Percentiles rank a stretch among this genome's conserved stretches.
Evolutionary conservation across 257 asterid genomes (phyloP).

Genomic region (Galeopsis tetrahit): DNA sequence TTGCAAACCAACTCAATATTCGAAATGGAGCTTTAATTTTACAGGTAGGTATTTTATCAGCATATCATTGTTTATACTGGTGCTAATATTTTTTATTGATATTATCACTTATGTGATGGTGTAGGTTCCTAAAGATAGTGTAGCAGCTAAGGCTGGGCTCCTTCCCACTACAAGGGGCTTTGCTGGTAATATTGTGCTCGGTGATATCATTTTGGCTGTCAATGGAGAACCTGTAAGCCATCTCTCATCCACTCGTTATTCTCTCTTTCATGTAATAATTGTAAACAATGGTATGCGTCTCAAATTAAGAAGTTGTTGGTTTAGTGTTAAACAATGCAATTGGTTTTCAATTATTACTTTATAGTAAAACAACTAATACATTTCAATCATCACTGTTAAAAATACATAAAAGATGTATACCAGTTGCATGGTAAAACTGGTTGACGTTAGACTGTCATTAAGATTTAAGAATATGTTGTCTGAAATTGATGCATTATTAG

Average conservation of each 20-base stretch:
- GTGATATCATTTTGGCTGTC: slow-evolving; percentile 81
- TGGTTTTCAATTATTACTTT: too few relatives aligned
- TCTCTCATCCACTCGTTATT: not conserved
- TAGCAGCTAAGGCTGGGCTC: slow-evolving; percentile 80
- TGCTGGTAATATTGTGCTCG: slow-evolving; percentile 86
- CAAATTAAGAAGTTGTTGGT: too few relatives aligned
- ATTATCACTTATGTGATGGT: slow-evolving; percentile 13
- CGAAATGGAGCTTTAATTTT: slow-evolving; percentile 87
- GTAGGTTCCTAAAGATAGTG: slow-evolving; percentile 79
- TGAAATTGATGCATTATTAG: too few relatives aligned
- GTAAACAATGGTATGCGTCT: too few relatives aligned
- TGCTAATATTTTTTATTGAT: not conserved
- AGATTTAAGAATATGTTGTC: too few relatives aligned
- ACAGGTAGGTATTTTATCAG: slow-evolving; percentile 50
- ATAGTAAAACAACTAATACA: too few relatives aligned
- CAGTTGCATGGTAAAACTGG: too few relatives aligned
- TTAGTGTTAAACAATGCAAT: too few relatives aligned
- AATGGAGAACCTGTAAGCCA: slow-evolving; percentile 71
- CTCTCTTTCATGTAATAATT: too few relatives aligned
- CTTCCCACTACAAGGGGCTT: slow-evolving; percentile 84
- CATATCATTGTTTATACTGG: not conserved
- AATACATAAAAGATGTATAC: too few relatives aligned
- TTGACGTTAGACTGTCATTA: too few relatives aligned
- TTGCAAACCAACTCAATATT: slow-evolving; percentile 92
- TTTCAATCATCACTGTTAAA: too few relatives aligned